phyloP scores from a whole-genome alignment of 495 filamentous ascomycete genomes.

The Penicillium manginii region DNA sequence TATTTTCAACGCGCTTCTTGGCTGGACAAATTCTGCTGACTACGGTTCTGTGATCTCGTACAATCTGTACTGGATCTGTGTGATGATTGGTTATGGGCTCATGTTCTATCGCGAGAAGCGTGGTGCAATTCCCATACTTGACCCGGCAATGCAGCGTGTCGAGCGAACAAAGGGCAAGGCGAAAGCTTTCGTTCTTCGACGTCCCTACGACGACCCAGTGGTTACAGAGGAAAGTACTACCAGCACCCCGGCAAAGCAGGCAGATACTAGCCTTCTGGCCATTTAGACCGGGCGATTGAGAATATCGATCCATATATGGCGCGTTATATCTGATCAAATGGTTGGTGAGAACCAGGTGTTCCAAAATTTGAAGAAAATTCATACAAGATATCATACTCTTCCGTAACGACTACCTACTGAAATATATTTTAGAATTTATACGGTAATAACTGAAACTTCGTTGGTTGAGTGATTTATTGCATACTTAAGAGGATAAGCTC shows the following conservation, averaged over 20 bases:
- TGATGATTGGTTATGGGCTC: conserved; percentile 27
- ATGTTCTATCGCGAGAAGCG: conserved; percentile 31
- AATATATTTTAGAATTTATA: not conserved
- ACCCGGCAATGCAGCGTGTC: not conserved
- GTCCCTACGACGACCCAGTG: not conserved
- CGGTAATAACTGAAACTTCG: not conserved
- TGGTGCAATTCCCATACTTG: not conserved
- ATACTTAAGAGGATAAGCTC: not conserved
- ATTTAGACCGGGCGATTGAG: not conserved
- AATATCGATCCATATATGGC: not conserved
- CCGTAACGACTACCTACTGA: no score
- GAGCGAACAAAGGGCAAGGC: not conserved
- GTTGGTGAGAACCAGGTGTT: not conserved
- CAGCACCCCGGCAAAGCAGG: not conserved
- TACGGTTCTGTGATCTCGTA: conserved; percentile 81
- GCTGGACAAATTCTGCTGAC: conserved; percentile 89
- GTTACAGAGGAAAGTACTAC: not conserved
- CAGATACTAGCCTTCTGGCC: not conserved
- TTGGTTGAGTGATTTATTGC: not conserved
- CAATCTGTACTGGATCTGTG: conserved; percentile 79
- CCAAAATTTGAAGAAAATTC: no score
- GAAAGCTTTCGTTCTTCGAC: not conserved
- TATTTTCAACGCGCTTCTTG: conserved; percentile 78
- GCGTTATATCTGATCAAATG: not conserved
- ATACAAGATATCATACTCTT: no score